Base-by-base conservation (phyloP, 2,329 filamentous ascomycete genomes). In the Alternaria angustiovoidea region DNA sequence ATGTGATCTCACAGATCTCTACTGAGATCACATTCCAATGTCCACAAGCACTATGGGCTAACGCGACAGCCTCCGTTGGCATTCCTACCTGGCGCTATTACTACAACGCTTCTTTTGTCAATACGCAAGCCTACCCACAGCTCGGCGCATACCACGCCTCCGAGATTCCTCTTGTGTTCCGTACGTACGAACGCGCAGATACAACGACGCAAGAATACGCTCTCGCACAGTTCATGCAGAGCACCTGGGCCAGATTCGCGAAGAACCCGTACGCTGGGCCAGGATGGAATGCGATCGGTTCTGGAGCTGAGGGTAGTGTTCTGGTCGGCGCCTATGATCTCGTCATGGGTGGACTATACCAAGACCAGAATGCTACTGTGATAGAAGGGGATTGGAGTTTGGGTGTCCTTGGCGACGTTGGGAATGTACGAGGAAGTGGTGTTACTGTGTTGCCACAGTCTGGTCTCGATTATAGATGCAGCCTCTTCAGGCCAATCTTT, bases 41-140 rank as follows among this genome's bases (percentile, higher is more conserved):
- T 26, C 63, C 68, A 1, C 57, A 61, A 49, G 69, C 69, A 6
- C 59, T 71, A 2, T 69, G 67, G 57, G 65, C 69, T 7, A 69
- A 72, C 16, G 71, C 71, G 4, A 67, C 68, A 4, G 66, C 70
- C 2, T 57, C 59, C 1, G 57, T 62, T 4, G 68, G 69, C 3
- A 69, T 71, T 1, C 68, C 70, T 4, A 64, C 68, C 2, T 74
- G 69, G 70, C 68, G 72, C 26, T 74, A 71, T 51, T 65, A 66
- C 58, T 76, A 69, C 63, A 76, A 75, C 57, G 71, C 74, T 7
- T 66, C 68, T 2, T 75, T 75, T 49, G 30, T 59, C 8, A 74
- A 75, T 20, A 67, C 66, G 1, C 69, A 67, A 41, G 51, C 51
- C 2, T 63, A 57, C 28, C 49, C 59, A 2, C 41, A 61, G 20